A percentile compares a stretch with the other conserved stretches of the same genome.
Conservation (phyloP, 2,329 filamentous ascomycete genomes). For the Orbilia javanica region DNA sequence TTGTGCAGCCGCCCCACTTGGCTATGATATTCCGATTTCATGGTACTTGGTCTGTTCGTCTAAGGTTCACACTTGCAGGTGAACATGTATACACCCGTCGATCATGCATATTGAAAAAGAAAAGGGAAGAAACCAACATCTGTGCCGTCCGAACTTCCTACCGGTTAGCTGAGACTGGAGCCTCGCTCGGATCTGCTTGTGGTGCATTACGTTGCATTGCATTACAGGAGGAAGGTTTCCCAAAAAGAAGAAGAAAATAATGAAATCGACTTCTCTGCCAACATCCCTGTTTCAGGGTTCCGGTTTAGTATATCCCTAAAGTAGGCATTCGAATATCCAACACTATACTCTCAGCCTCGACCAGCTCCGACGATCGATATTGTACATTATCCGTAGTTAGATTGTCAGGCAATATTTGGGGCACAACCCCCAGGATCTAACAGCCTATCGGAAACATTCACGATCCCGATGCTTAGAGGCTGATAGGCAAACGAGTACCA, state of each 20-base stretch:
- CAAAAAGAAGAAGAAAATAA: background rate
- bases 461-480: background rate
- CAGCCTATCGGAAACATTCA: constrained; percentile 35
- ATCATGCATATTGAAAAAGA: background rate
- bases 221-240: constrained; percentile 14
- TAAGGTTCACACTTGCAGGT: constrained; percentile 16
- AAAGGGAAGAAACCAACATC: background rate
- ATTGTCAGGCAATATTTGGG: constrained; percentile 11
- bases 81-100: background rate
- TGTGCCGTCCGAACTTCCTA: background rate
- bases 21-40: background rate
- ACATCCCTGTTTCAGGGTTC: constrained; percentile 7
- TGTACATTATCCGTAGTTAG: background rate
- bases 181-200: constrained; percentile 1
- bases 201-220: constrained; percentile 37
- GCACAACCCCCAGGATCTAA: background rate
- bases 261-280: constrained; percentile 10
- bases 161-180: background rate
- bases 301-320: background rate
- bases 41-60: constrained; percentile 12
- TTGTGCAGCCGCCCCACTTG: constrained; percentile 11
- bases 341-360: constrained; percentile 7
- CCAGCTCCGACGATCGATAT: background rate
- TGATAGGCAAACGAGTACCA: background rate
- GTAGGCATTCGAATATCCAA: background rate